Percentiles rank a stretch among this genome's conserved stretches.
phyloP scores from a whole-genome alignment of 768 basidiomycete species.

The Lactarius trivialis region DNA sequence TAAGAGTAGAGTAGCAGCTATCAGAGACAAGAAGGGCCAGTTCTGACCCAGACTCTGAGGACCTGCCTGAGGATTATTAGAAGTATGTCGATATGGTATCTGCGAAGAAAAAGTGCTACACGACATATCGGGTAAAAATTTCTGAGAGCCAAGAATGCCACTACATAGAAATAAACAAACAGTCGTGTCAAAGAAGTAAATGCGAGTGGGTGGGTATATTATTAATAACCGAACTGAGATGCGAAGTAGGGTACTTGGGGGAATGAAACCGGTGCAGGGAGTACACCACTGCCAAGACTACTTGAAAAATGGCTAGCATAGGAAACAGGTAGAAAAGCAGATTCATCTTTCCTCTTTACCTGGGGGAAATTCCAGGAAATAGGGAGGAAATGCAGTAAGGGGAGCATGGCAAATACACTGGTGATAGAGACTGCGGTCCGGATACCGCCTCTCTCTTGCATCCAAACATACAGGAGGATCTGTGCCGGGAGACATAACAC shows the following conservation, averaged over 20 bases:
- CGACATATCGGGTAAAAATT: neutral
- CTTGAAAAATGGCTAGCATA: neutral
- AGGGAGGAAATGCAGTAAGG: slow-evolving; percentile 16
- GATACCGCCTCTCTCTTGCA: neutral
- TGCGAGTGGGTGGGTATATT: neutral
- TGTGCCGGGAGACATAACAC: slow-evolving; percentile 13
- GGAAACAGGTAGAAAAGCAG: neutral
- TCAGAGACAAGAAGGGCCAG: too few relatives aligned
- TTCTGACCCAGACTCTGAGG: too few relatives aligned
- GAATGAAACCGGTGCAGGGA: neutral
- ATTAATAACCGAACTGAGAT: neutral
- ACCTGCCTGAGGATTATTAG: neutral
- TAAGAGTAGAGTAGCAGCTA: too few relatives aligned
- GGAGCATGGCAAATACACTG: slow-evolving; percentile 14
- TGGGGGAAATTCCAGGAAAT: neutral
- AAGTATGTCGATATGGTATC: neutral
- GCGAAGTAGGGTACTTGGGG: neutral
- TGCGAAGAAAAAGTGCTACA: neutral
- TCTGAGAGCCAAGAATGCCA: neutral
- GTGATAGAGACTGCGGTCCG: neutral
- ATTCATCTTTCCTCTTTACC: neutral
- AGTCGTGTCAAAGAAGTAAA: neutral
- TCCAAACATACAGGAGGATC: slow-evolving; percentile 18
- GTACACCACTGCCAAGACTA: neutral
- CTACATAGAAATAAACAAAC: neutral